Evolutionary conservation across 352 stramenopile genomes (phyloP).

Genomic region (Peronospora farinosa): DNA sequence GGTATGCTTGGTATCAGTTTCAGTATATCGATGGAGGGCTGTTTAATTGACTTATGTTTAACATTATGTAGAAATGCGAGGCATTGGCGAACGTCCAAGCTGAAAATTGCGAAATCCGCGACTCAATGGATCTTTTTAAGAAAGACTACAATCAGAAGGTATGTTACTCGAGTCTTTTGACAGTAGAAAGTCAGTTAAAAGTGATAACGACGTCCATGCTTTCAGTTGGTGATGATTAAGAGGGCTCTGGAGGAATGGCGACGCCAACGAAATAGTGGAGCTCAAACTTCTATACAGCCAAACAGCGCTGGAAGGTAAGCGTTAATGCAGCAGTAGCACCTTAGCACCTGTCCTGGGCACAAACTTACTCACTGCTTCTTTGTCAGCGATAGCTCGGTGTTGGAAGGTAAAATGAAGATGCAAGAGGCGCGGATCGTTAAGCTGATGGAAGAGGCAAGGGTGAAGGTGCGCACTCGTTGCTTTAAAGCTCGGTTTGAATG

Average conservation of each 20-base stretch:
- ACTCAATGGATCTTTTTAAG: conserved; percentile 84
- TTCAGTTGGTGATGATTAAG: conserved; percentile 84
- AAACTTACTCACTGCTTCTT: conserved; percentile 4
- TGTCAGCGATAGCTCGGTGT: conserved; percentile 13
- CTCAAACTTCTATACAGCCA: conserved; percentile 9
- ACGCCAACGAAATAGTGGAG: conserved; percentile 41
- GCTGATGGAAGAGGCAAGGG: conserved; percentile 40
- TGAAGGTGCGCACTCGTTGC: conserved; percentile 26
- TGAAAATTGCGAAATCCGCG: conserved; percentile 71
- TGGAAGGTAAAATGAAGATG: conserved; percentile 37
- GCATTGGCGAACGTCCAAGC: conserved; percentile 58
- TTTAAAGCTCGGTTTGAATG: not conserved
- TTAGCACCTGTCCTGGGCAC: not conserved
- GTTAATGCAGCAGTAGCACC: not conserved
- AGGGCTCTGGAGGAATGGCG: conserved; percentile 85
- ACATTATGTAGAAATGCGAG: conserved; percentile 58
- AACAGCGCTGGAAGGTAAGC: conserved; percentile 17
- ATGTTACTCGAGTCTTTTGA: not conserved
- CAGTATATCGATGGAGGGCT: not conserved
- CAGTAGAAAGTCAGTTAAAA: not conserved
- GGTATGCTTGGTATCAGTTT: conserved; percentile 25
- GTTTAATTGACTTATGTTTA: not conserved
- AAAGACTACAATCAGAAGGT: conserved; percentile 85
- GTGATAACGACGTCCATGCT: not conserved
- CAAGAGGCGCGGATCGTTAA: conserved; percentile 58